Base-by-base conservation (phyloP, 768 basidiomycete species). In the Phylloporus rhodoxanthus region DNA sequence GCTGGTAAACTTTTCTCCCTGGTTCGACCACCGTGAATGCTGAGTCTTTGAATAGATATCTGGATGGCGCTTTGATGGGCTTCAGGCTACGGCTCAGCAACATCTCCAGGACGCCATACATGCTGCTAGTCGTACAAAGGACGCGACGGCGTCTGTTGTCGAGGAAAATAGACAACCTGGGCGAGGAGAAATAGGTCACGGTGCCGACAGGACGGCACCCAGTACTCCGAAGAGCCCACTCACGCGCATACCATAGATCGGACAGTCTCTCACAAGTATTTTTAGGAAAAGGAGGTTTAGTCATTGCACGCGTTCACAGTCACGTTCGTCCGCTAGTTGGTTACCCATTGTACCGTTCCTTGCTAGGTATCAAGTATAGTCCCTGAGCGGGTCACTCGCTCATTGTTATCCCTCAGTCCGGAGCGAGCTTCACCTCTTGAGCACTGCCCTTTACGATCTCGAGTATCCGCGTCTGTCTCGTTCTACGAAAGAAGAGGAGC, bases 21-120 rank as follows among this genome's bases (percentile, higher is more conserved):
- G 4, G 28, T 32, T 13, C n/a, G n/a, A 40, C 17, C 11, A 3
- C 21, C 4, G 25, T 30, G 17, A 3, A 29, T 8, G 25, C 28
- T 39, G 36, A 50, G 14, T 11, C 3, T 7, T 11, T 4, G 17
- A 20, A 11, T 8, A 51, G 50, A 51, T 51, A 42, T 51, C 45
- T 4, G 50, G 50, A 17, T 51, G 50, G 50, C 19, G 13, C 7
- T 51, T 51, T 23, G 50, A 51, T 10, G 33, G n/a, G 14, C 45
- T 51, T 5, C 26, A 47, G 4, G 4, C 9, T 17, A 30, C 20
- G 13, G 50, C 50, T 9, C 45, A 25, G 33, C 32, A 47, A 5
- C 26, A 17, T 17, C 34, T 42, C 20, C 32, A 33, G 4, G 40
- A 47, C 17, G 45, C 32, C 10, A 23, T 51, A 20, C 40, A 51